Percentiles rank a stretch among this genome's conserved stretches.
Conservation (phyloP, 1,284 basidiomycete species). For the Ustilago nuda region DNA sequence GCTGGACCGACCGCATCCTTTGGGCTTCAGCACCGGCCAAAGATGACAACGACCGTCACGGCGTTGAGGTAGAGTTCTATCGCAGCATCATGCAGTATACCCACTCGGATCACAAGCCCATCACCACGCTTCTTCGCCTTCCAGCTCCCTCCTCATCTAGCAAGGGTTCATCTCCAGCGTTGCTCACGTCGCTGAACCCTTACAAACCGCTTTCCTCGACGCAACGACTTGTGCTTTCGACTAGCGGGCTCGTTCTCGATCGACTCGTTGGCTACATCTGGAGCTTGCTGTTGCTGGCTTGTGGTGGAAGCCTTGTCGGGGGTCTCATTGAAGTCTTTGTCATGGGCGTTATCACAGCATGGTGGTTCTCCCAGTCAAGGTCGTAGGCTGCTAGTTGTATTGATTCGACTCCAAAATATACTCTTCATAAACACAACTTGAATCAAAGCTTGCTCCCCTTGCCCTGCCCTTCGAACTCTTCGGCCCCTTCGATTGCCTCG, state of each 20-base stretch:
- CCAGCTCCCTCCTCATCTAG: slow-evolving; percentile 28
- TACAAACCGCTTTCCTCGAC: slow-evolving; percentile 24
- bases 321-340: slow-evolving; percentile 55
- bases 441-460: slow-evolving; percentile 47
- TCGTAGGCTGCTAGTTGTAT: not conserved
- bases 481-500: slow-evolving; percentile 56
- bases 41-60: slow-evolving; percentile 39
- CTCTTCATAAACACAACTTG: not conserved
- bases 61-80: slow-evolving; percentile 63
- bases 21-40: slow-evolving; percentile 73
- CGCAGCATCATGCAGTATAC: slow-evolving; percentile 66
- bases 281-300: slow-evolving; percentile 79
- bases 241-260: slow-evolving; percentile 76
- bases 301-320: slow-evolving; percentile 76
- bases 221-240: slow-evolving; percentile 57
- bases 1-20: slow-evolving; percentile 94
- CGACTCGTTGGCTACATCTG: slow-evolving; percentile 79
- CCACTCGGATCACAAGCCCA: slow-evolving; percentile 69
- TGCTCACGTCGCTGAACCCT: slow-evolving; percentile 71
- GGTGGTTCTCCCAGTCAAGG: slow-evolving; percentile 52
- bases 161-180: slow-evolving; percentile 71
- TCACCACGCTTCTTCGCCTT: slow-evolving; percentile 66
- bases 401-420: not conserved
- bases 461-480: slow-evolving; percentile 46
- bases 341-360: slow-evolving; percentile 49